These are phyloP conservation scores for Xylaria castorea DNA, from an alignment of 495 filamentous ascomycete species.

Conservation along the genomic window DNA sequence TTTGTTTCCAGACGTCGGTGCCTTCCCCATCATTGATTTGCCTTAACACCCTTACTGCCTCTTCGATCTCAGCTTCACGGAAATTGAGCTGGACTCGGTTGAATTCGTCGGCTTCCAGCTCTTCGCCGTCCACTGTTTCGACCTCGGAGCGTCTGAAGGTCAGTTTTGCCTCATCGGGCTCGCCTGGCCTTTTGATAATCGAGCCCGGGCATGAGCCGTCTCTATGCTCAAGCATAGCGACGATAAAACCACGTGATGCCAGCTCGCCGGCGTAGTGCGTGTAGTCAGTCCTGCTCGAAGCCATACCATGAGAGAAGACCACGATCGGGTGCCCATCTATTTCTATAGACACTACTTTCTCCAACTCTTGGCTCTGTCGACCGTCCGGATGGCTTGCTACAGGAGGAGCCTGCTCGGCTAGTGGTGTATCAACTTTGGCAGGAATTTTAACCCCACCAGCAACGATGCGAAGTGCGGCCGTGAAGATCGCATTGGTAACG, in stretches of 20 bases:
- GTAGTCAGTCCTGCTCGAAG: constrained; percentile 57
- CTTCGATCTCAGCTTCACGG: constrained; percentile 61
- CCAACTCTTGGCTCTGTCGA: constrained; percentile 27
- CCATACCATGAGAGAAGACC: constrained; percentile 63
- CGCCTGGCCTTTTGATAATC: constrained; percentile 43
- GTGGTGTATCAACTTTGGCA: constrained; percentile 50
- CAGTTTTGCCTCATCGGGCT: constrained; percentile 34
- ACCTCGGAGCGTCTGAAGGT: constrained; percentile 43
- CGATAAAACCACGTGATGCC: constrained; percentile 58
- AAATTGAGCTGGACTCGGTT: constrained; percentile 56
- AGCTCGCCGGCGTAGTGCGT: constrained; percentile 61
- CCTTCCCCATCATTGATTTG: constrained; percentile 53
- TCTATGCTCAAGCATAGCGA: constrained; percentile 60
- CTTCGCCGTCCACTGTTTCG: constrained; percentile 32
- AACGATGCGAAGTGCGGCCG: constrained; percentile 41
- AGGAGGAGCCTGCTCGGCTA: constrained; percentile 40
- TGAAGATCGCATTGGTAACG: constrained; percentile 47
- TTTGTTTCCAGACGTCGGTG: constrained; percentile 38
- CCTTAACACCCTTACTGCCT: constrained; percentile 51
- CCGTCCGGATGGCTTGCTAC: constrained; percentile 31
- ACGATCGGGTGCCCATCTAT: constrained; percentile 49
- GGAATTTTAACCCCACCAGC: constrained; percentile 53
- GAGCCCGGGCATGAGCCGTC: constrained; percentile 61
- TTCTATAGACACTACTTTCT: constrained; percentile 34
- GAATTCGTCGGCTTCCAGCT: constrained; percentile 44